These are phyloP conservation scores for Musa itinerans DNA, from an alignment of 176 grass and related monocot species.

Conservation along the genomic window DNA sequence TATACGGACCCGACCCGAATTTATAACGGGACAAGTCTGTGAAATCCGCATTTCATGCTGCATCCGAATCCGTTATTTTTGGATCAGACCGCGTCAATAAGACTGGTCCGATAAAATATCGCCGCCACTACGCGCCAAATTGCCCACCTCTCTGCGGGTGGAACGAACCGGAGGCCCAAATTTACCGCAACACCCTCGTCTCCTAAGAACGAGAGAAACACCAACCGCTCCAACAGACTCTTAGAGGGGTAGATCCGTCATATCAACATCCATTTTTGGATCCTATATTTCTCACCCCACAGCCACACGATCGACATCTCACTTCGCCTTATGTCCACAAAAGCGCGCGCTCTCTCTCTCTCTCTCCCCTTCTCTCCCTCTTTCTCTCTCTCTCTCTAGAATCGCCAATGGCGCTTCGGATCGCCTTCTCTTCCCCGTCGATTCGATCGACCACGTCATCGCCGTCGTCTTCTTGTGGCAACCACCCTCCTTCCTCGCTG, in stretches of 20 bases:
- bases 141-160: not conserved
- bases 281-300: not conserved
- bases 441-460: not conserved
- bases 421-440: constrained; percentile 52
- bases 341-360: not conserved
- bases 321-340: too few species aligned
- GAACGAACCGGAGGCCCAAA: not conserved
- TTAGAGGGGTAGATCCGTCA: not conserved
- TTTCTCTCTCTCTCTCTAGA: not conserved
- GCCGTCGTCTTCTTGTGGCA: not conserved
- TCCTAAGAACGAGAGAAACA: not conserved
- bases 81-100: too few species aligned
- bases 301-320: not conserved
- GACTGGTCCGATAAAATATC: too few species aligned
- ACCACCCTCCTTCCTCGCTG: constrained; percentile 26
- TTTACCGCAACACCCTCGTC: not conserved
- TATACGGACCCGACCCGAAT: too few species aligned
- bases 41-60: too few species aligned
- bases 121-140: not conserved
- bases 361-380: too few species aligned
- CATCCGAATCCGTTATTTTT: too few species aligned
- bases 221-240: not conserved
- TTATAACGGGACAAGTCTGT: too few species aligned
- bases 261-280: not conserved
- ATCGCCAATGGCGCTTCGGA: constrained; percentile 57